Evolutionary conservation across 208 protist genomes (phyloP).

Genomic region (Trypanosoma melophagium): DNA sequence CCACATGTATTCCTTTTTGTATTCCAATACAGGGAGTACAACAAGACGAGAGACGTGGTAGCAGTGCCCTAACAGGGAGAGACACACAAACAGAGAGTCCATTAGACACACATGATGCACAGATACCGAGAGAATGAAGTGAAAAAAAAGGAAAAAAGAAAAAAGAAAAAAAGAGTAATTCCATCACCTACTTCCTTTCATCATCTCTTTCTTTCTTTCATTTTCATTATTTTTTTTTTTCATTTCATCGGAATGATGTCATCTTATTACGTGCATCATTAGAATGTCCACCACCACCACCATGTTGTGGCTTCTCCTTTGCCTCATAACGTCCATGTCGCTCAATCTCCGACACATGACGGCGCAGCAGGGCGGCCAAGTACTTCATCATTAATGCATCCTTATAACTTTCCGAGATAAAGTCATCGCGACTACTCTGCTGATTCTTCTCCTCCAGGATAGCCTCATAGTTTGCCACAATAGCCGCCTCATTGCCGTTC

Average conservation of each 20-base stretch:
- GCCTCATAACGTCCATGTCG: conserved; percentile 17
- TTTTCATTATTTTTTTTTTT: background rate
- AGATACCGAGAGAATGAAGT: conserved; percentile 8
- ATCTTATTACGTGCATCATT: conserved; percentile 4
- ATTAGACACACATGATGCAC: conserved; percentile 8
- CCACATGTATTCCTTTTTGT: too few species aligned
- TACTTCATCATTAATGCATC: conserved; percentile 89
- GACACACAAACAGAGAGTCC: background rate
- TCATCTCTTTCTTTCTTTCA: conserved; percentile 24
- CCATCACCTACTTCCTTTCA: background rate
- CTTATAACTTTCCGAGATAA: conserved; percentile 74
- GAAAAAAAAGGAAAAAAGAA: conserved; percentile 12
- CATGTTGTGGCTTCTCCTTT: conserved; percentile 18
- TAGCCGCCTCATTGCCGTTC: conserved; percentile 21
- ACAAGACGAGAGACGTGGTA: conserved; percentile 8
- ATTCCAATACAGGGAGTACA: background rate
- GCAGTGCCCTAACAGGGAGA: background rate
- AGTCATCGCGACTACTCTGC: conserved; percentile 61
- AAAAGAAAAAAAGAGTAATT: conserved; percentile 11
- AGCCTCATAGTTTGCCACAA: conserved; percentile 39
- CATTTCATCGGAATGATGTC: background rate
- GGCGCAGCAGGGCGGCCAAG: conserved; percentile 47
- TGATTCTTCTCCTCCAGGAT: conserved; percentile 49
- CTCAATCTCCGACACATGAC: conserved; percentile 62
- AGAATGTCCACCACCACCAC: conserved; percentile 5